Percentiles rank a stretch among this genome's conserved stretches.
Conservation (phyloP, 441 rosid species). For the Jatropha multifida region DNA sequence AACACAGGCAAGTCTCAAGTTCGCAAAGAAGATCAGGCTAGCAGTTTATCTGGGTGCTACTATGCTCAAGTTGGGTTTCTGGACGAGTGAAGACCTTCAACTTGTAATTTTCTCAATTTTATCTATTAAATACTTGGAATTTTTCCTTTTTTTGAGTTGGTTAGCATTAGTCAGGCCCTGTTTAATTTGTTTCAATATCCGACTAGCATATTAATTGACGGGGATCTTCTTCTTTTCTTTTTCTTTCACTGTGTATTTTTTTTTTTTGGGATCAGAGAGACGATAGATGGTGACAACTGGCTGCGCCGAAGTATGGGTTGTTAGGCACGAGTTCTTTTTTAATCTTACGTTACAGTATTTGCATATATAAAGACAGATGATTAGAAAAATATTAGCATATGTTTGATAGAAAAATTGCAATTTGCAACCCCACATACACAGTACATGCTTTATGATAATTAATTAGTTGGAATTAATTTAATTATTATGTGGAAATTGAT, state of each 20-base stretch:
- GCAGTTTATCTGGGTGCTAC: conserved; percentile 79
- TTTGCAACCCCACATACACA: too few species aligned
- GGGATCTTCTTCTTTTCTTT: not conserved
- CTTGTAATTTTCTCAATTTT: conserved; percentile 38
- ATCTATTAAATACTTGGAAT: too few species aligned
- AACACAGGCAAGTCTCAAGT: conserved; percentile 57
- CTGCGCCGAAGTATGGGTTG: conserved; percentile 24
- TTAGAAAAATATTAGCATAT: too few species aligned
- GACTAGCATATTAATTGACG: too few species aligned
- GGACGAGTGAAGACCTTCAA: conserved; percentile 56
- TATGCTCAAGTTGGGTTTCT: conserved; percentile 66
- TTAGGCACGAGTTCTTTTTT: conserved; percentile 11
- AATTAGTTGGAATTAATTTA: not conserved
- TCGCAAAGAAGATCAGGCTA: conserved; percentile 52
- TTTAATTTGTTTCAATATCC: too few species aligned
- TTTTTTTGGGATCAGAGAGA: not conserved
- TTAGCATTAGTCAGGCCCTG: too few species aligned
- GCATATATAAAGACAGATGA: too few species aligned
- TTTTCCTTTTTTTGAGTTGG: too few species aligned
- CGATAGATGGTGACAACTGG: conserved; percentile 34
- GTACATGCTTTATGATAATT: not conserved
- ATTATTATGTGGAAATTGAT: not conserved
- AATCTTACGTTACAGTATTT: not conserved
- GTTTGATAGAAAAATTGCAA: too few species aligned
- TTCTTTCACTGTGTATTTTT: not conserved